Base-by-base conservation (phyloP, 2,329 filamentous ascomycete species). In the Cordyceps tenuipes region DNA sequence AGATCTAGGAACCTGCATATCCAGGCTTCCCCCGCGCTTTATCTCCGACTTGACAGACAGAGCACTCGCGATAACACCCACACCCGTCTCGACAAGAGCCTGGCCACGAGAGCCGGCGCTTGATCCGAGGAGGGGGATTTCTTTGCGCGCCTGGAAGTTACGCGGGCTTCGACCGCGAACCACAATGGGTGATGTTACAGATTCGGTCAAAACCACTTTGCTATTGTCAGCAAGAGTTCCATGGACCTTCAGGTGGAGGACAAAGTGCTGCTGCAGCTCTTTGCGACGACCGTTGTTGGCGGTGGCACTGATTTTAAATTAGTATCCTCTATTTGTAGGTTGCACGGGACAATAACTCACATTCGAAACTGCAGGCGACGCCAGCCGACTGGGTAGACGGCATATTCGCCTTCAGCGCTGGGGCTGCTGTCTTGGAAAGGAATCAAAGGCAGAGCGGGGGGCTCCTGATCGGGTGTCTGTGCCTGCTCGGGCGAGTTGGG, bases 211-310 rank as follows among this genome's bases (percentile, higher is more conserved):
- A 8, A 90, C 82, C 39, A 91, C 82, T 72, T 92, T 96, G 39
- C 81, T 82, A n/a, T 91, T 91, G 62, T 90, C 94, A 1, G 90
- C 83, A 54, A 97, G 76, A 0, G 90, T 94, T 17, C 88, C 92
- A 64, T 92, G 79, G 10, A 96, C 87, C 72, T 93, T 96, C 56
- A 97, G 77, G 64, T 91, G 88, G 61, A 97, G 81, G 12, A 96
- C 86, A 72, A 97, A 97, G 75, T 97, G 93, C 70, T 97, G 93
- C 71, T 97, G 93, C 50, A 97, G 82, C 72, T 97, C 93, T 76
- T 96, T 96, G 63, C 93, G 82, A 62, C 93, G 85, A 12, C 93
- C 93, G 71, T 97, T 97, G 75, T 97, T 97, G 60, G 93, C 93
- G 9, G 93, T 97, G 19, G 93, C 93, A 71, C 93, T 85, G 61